Evolutionary conservation across 83 land plant species (phyloP), one percentile per base, ranked within the genome.

Genomic region (Picea abies): DNA sequence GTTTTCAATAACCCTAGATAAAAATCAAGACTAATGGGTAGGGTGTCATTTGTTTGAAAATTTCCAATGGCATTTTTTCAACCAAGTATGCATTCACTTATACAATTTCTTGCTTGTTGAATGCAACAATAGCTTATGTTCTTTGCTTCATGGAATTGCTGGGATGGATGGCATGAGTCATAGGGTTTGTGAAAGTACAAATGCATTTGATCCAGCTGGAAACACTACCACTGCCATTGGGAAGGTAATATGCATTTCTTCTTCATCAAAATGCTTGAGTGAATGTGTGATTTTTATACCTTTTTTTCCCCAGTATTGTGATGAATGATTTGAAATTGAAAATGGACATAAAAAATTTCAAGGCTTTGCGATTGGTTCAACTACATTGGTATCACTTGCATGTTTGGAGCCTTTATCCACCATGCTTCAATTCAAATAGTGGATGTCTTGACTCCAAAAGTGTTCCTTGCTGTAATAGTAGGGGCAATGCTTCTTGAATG

Each of bases 171-270:
- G 96, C 22, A 93, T 93, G 94, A 89, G 88, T 82, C 96, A 90
- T 85, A 83, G 80, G 58, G 89, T 95, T 58, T 90, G 97, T 61
- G 94, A 93, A 52, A 84, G 96, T 76, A 95, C 96, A 9, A 96
- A 95, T 88, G 97, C 96, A 35, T 80, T 95, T 26, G 97, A 95
- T 88, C 94, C 97, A 79, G 96, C 97, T 26, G 96, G 97, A 68
- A 95, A 95, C 88, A 95, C 97, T 81, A 95, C 97, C 49, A 94
- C 97, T 63, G 93, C 97, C 6, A 95, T 95, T 81, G 97, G 97
- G 16, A 95, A 95, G 96, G 97, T 93, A 19, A 47, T 65, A 39
- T 60, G 69, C 5, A 5, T 39, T 39, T 39, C 0, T 39, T 39
- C 41, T 39, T 39, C 41, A 39, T 39, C 5, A 39, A 5, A 39